Conservation (phyloP, 768 basidiomycete genomes). For the Boletellus emodensis region DNA sequence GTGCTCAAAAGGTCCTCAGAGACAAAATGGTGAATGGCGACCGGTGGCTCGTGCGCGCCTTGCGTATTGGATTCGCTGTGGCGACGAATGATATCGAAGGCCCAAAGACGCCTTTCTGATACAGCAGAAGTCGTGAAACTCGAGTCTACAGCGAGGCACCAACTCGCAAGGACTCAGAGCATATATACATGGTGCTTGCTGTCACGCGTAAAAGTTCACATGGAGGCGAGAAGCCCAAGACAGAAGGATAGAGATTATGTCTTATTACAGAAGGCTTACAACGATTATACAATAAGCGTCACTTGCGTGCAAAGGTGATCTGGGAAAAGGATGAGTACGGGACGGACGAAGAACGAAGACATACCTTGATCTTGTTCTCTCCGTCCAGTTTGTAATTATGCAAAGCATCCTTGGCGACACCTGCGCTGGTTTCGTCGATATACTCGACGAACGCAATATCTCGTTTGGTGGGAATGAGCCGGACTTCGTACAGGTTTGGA, state of each 20-base stretch:
- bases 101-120: slow-evolving; percentile 3
- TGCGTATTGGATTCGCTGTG: slow-evolving; percentile 1
- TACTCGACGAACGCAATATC: slow-evolving; percentile 99
- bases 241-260: slow-evolving; percentile 20
- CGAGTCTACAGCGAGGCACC: slow-evolving; percentile 18
- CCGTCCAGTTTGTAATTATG: slow-evolving; percentile 98
- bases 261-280: slow-evolving; percentile 30
- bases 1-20: not conserved
- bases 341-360: slow-evolving; percentile 7
- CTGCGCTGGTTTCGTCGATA: slow-evolving; percentile 86
- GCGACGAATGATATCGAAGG: slow-evolving; percentile 5
- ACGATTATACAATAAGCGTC: slow-evolving; percentile 31
- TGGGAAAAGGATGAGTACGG: slow-evolving; percentile 24
- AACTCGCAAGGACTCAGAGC: slow-evolving; percentile 23
- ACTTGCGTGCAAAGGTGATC: slow-evolving; percentile 78
- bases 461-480: slow-evolving; percentile 95
- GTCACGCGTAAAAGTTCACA: slow-evolving; percentile 26
- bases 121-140: slow-evolving; percentile 1
- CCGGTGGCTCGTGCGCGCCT: not conserved
- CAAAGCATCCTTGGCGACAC: slow-evolving; percentile 89
- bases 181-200: slow-evolving; percentile 22
- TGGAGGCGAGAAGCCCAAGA: slow-evolving; percentile 9
- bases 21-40: not conserved
- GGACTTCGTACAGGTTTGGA: slow-evolving; percentile 94
- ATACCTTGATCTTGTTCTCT: slow-evolving; percentile 96